Conservation (phyloP, 2,329 filamentous ascomycete genomes). For the Didymella exigua region DNA sequence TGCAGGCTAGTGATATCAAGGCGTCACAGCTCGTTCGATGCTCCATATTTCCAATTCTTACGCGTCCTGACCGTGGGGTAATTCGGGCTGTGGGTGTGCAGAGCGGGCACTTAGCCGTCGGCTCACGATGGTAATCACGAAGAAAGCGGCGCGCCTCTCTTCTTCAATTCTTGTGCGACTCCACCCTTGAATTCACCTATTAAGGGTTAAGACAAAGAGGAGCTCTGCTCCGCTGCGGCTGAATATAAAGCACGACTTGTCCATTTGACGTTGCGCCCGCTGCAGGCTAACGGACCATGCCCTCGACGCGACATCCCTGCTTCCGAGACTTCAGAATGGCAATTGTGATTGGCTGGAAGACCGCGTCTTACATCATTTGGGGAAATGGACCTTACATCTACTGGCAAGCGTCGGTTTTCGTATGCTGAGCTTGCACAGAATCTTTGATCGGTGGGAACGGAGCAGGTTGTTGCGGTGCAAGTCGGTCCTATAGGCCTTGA, state of each 20-base stretch:
- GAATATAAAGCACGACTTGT: background rate
- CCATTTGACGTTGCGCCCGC: conserved; percentile 7
- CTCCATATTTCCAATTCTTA: background rate
- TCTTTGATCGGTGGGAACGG: background rate
- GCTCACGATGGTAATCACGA: background rate
- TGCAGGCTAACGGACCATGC: conserved; percentile 9
- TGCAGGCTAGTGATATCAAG: background rate
- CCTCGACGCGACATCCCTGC: conserved; percentile 1
- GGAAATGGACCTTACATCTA: background rate
- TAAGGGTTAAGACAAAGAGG: conserved; percentile 5
- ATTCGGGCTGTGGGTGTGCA: background rate
- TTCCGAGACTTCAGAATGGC: conserved; percentile 1
- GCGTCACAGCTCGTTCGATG: background rate
- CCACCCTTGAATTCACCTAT: background rate
- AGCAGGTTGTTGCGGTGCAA: too few relatives aligned
- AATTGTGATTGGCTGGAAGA: conserved; percentile 2
- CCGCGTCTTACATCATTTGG: background rate
- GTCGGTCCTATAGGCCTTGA: too few relatives aligned
- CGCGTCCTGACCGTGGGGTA: conserved; percentile 9
- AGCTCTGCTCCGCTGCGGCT: conserved; percentile 6
- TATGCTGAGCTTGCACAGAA: background rate
- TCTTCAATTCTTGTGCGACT: background rate
- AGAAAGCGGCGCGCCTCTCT: background rate
- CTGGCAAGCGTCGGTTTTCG: conserved; percentile 2
- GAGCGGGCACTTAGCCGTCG: background rate